Evolutionary conservation across 345 rosid genomes (phyloP), one percentile per base, ranked within the genome.

Genomic region (Erysimum cheiranthoides): DNA sequence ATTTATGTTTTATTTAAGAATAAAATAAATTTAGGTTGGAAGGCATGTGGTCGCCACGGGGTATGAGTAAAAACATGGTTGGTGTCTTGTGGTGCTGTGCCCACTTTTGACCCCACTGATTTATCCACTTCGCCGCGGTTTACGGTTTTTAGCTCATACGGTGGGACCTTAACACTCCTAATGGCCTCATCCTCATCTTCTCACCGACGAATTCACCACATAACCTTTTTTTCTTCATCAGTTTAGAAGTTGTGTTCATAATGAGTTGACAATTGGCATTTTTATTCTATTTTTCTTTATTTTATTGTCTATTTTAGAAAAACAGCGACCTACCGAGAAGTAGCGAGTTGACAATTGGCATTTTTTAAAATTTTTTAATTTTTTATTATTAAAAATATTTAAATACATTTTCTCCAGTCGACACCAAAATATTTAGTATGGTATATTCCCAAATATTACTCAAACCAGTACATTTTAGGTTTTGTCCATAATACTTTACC

Each of bases 111-210:
- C 0, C 62, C 76, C 70, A 62, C 25, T 30, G 43, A 46, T 6
- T 74, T 66, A 66, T 66, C 78, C 78, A 65, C 50, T 45, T 66
- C 59, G 72, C 78, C 50, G 66, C 58, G 59, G 46, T 18, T 56
- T n/a, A 11, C 51, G 59, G 72, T 57, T 4, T 4, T 31, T 17
- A 16, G 32, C 46, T 53, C 28, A 25, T n/a, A 43, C 17, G 30
- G 65, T 57, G 66, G 78, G 78, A 43, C 72, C 66, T n/a, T 21
- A 21, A 36, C 16, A 13, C 12, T 31, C 35, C 34, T 49, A 64
- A 52, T 73, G 53, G 69, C 27, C 11, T 52, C 54, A 63, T 63
- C 70, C 63, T 73, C 62, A 63, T 73, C 77, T 63, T 46, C n/a
- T 73, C 70, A 73, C 77, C 77, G 54, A 73, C 70, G 35, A 13